Evolutionary conservation across 306 rosid genomes (phyloP).

Genomic region (Cucumis hystrix): DNA sequence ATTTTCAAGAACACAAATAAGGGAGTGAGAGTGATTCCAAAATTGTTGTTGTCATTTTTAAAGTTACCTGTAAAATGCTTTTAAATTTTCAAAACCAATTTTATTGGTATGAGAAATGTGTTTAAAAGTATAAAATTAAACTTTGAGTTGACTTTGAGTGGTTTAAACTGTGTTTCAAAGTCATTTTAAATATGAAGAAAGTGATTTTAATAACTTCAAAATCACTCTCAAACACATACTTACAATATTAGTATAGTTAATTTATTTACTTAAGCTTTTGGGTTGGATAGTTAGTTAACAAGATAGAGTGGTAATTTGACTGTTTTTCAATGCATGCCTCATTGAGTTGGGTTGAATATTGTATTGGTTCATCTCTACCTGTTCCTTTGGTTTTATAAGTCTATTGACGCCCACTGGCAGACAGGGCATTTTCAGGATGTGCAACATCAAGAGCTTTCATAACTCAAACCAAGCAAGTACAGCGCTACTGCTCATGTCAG

Average conservation of each 20-base stretch:
- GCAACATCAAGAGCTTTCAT: slow-evolving; percentile 19
- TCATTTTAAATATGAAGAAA: too few species aligned
- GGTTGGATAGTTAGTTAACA: not conserved
- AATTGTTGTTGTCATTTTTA: too few species aligned
- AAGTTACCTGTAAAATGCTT: too few species aligned
- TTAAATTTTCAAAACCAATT: too few species aligned
- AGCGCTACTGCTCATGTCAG: slow-evolving; percentile 28
- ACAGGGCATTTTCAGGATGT: slow-evolving; percentile 20
- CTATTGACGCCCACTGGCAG: slow-evolving; percentile 25
- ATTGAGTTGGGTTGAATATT: not conserved
- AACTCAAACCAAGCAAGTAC: slow-evolving; percentile 22
- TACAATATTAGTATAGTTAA: too few species aligned
- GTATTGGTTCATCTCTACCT: not conserved
- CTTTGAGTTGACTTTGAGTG: too few species aligned
- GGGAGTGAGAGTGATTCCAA: not conserved
- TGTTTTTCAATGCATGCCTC: not conserved
- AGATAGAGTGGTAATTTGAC: not conserved
- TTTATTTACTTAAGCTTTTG: not conserved
- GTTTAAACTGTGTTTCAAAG: too few species aligned
- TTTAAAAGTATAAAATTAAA: too few species aligned
- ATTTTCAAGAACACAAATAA: not conserved
- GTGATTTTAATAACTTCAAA: too few species aligned
- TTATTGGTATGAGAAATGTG: too few species aligned
- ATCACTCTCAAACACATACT: too few species aligned
- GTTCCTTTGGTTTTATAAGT: not conserved